Evolutionary conservation across 2,329 filamentous ascomycete genomes (phyloP).

Genomic region (Zymoseptoria ardabiliae): DNA sequence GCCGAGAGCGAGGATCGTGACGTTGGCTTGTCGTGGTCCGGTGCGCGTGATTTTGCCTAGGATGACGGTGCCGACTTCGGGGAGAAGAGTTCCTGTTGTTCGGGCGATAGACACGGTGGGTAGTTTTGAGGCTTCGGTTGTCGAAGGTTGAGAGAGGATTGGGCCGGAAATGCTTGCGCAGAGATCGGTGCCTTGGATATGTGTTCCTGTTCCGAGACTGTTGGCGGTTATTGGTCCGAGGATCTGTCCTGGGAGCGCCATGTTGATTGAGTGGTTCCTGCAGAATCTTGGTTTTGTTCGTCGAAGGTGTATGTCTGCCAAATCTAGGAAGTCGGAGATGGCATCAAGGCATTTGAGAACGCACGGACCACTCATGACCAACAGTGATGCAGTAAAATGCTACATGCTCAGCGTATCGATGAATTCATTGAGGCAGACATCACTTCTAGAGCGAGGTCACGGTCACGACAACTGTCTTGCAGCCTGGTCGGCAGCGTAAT

Average conservation of each 20-base stretch:
- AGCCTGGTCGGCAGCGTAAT: neutral
- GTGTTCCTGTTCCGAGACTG: constrained; percentile 71
- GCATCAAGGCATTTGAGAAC: neutral
- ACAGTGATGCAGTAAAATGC: neutral
- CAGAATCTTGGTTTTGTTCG: neutral
- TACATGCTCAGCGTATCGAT: neutral
- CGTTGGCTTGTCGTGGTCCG: constrained; percentile 73
- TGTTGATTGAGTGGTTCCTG: neutral
- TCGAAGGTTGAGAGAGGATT: constrained; percentile 29
- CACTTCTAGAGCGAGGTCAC: neutral
- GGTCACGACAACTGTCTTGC: too few relatives aligned
- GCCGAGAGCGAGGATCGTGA: constrained; percentile 78
- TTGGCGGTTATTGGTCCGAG: constrained; percentile 63
- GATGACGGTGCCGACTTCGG: constrained; percentile 71
- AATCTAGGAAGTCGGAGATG: neutral
- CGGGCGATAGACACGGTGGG: constrained; percentile 34
- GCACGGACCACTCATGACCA: neutral
- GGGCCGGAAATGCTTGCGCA: constrained; percentile 76
- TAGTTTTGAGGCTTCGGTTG: constrained; percentile 44
- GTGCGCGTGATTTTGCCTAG: constrained; percentile 81
- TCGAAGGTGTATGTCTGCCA: neutral
- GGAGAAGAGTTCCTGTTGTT: constrained; percentile 67
- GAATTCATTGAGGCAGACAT: neutral
- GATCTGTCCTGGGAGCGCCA: constrained; percentile 74
- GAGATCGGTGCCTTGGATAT: constrained; percentile 67